Percentiles rank a stretch among this genome's conserved stretches.
phyloP scores from a whole-genome alignment of 2,329 filamentous ascomycete genomes.

The Paraphoma chrysanthemicola region DNA sequence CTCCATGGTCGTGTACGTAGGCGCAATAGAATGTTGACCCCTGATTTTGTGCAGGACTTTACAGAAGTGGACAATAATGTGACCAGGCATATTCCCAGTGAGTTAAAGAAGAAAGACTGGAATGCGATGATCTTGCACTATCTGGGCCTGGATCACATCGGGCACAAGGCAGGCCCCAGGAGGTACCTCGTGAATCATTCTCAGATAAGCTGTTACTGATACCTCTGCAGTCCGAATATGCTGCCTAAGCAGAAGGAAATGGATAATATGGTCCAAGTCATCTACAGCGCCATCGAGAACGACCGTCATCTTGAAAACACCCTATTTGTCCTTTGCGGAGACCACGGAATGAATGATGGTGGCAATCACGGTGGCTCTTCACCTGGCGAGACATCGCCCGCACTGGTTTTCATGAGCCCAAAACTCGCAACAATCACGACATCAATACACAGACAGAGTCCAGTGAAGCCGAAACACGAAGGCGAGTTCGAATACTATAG shows the following conservation, averaged over 20 bases:
- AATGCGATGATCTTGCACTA: conserved; percentile 94
- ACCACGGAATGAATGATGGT: conserved; percentile 99
- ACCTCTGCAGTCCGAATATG: conserved; percentile 76
- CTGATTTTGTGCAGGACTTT: conserved; percentile 72
- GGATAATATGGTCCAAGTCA: conserved; percentile 78
- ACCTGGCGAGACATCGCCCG: conserved; percentile 90
- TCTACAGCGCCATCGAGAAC: conserved; percentile 78
- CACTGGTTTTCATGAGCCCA: conserved; percentile 88
- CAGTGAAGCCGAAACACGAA: conserved; percentile 59
- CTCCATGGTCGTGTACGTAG: conserved; percentile 36
- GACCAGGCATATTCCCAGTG: conserved; percentile 82
- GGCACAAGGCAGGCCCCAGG: conserved; percentile 89
- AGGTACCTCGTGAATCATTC: conserved; percentile 59
- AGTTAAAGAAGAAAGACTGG: conserved; percentile 83
- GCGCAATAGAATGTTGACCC: conserved; percentile 40
- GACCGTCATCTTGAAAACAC: conserved; percentile 76
- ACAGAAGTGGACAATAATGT: conserved; percentile 98
- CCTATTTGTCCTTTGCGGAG: conserved; percentile 84
- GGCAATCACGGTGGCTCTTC: conserved; percentile 97
- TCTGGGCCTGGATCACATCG: conserved; percentile 94
- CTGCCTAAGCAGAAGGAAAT: conserved; percentile 91
- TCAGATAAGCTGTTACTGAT: conserved; percentile 8
- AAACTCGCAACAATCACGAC: conserved; percentile 69
- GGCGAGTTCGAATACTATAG: conserved; percentile 83
- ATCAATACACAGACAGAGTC: conserved; percentile 50